Evolutionary conservation across 2,329 filamentous ascomycete genomes (phyloP).

Genomic region (Spiromastix sp.): DNA sequence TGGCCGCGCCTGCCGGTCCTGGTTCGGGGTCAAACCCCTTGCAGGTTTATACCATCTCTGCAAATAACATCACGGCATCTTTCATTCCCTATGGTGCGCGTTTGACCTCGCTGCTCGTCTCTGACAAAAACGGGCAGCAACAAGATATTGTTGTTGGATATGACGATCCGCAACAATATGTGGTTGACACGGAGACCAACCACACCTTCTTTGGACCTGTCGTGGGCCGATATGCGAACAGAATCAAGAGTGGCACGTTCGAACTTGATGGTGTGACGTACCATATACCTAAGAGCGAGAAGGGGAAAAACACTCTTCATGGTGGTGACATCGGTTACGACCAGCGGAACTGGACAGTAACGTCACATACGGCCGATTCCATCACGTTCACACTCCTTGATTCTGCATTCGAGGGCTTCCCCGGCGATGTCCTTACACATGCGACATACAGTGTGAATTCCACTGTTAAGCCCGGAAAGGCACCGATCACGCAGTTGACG

Average conservation of each 20-base stretch:
- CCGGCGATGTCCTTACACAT: conserved; percentile 37
- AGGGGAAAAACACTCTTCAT: conserved; percentile 42
- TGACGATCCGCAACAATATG: conserved; percentile 35
- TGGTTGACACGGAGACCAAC: conserved; percentile 35
- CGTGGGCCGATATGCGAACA: conserved; percentile 44
- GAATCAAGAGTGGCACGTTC: conserved; percentile 48
- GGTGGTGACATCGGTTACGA: conserved; percentile 40
- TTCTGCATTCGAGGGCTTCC: conserved; percentile 33
- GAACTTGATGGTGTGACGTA: conserved; percentile 37
- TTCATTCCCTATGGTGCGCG: conserved; percentile 40
- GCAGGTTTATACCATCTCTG: conserved; percentile 35
- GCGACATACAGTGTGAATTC: conserved; percentile 35
- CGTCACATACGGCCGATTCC: conserved; percentile 27
- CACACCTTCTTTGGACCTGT: conserved; percentile 39
- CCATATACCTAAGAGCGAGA: conserved; percentile 41
- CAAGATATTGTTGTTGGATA: conserved; percentile 44
- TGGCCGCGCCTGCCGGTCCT: conserved; percentile 1
- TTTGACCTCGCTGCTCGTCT: conserved; percentile 38
- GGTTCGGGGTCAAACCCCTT: conserved; percentile 31
- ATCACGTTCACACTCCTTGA: conserved; percentile 39
- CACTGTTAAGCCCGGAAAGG: conserved; percentile 22
- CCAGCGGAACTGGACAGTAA: conserved; percentile 40
- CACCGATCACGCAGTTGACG: conserved; percentile 30
- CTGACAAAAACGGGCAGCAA: conserved; percentile 37
- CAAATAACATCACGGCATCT: conserved; percentile 38